phyloP scores from a whole-genome alignment of 2,329 filamentous ascomycete genomes.

The Zymoseptoria pseudotritici region DNA sequence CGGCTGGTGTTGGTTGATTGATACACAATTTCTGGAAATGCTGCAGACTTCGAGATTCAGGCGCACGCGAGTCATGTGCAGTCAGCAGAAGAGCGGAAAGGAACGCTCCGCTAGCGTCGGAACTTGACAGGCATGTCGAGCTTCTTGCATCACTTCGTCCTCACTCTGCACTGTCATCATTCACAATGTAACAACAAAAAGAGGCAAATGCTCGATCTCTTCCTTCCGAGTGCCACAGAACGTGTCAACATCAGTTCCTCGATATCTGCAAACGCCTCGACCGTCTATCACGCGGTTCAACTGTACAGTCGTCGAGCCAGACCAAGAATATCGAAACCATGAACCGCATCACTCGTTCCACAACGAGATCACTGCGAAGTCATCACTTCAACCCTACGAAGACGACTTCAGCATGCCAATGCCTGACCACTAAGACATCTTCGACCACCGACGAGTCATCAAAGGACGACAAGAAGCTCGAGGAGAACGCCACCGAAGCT shows the following conservation, averaged over 20 bases:
- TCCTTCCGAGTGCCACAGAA: not conserved
- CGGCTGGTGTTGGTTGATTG: constrained; percentile 2
- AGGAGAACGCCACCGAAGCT: constrained; percentile 10
- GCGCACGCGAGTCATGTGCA: constrained; percentile 6
- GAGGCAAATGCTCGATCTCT: not conserved
- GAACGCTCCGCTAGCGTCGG: not conserved
- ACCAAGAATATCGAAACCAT: not conserved
- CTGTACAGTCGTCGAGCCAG: not conserved
- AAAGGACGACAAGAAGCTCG: constrained; percentile 13
- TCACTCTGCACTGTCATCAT: not conserved
- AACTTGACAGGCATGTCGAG: not conserved
- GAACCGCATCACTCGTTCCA: not conserved
- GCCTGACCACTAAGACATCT: not conserved
- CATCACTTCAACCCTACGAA: not conserved
- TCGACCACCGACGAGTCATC: constrained; percentile 1
- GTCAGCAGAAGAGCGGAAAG: not conserved
- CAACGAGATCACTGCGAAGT: not conserved
- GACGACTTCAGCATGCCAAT: not conserved
- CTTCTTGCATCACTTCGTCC: not conserved
- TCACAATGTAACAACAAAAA: not conserved
- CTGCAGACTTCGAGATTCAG: constrained; percentile 1
- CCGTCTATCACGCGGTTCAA: too few species aligned
- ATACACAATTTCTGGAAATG: not conserved
- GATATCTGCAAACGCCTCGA: not conserved
- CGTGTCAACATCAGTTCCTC: not conserved